Conservation (phyloP, 106 monocot species). For the Dendrobium nobile region DNA sequence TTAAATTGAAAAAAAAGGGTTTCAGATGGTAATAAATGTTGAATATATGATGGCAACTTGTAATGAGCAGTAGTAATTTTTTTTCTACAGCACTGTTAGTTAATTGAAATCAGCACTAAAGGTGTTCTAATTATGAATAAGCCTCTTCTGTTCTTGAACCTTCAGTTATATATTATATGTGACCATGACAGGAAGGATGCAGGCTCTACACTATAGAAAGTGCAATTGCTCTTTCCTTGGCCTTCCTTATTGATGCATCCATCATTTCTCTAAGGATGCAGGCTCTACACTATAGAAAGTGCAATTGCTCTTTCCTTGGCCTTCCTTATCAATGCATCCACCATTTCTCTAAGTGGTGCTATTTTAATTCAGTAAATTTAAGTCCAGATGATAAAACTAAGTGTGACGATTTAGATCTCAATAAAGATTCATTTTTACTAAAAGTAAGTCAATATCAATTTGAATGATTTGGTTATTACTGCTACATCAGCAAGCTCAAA, state of each 20-base stretch:
- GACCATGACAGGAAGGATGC: constrained; percentile 69
- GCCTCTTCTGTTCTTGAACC: neutral
- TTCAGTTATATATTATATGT: constrained; percentile 4
- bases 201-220: constrained; percentile 82
- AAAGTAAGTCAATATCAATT: too few species aligned
- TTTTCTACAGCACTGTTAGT: too few species aligned
- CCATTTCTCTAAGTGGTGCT: constrained; percentile 87
- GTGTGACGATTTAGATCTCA: too few species aligned
- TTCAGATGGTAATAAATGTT: constrained; percentile 4
- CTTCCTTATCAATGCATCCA: constrained; percentile 81
- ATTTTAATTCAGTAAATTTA: too few species aligned
- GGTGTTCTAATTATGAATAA: neutral
- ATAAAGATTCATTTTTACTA: too few species aligned
- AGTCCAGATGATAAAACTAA: too few species aligned
- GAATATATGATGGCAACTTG: constrained; percentile 56
- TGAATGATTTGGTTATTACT: too few species aligned
- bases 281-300: constrained; percentile 82
- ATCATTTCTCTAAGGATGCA: constrained; percentile 89
- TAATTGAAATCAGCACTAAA: neutral
- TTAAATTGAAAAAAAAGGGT: constrained; percentile 17
- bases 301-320: constrained; percentile 84
- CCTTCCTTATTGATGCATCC: constrained; percentile 83
- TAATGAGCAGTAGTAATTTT: neutral
- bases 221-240: constrained; percentile 51
- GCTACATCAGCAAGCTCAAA: too few species aligned